A percentile compares a stretch with the other conserved stretches of the same genome.
These are phyloP conservation scores for Citrus australasica DNA, from an alignment of 345 rosid genomes.

Conservation along the genomic window DNA sequence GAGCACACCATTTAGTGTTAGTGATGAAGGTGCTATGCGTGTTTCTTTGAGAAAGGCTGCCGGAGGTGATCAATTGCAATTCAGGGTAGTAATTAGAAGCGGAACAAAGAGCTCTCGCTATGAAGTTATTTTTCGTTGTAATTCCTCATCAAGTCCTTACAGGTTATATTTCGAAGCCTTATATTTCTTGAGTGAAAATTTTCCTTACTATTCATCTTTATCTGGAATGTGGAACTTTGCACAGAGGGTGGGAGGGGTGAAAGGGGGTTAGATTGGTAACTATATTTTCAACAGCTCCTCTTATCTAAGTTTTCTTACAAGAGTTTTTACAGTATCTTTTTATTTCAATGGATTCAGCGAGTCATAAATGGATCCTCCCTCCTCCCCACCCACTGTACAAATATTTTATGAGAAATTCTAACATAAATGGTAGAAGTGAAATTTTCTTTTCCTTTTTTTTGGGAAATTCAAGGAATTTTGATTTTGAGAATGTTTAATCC, in stretches of 20 bases:
- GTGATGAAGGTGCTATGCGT: constrained; percentile 76
- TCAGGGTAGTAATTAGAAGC: constrained; percentile 82
- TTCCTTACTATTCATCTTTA: not conserved
- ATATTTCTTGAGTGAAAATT: constrained; percentile 6
- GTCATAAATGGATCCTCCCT: not conserved
- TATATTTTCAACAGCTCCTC: not conserved
- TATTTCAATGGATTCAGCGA: not conserved
- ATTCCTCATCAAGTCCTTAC: constrained; percentile 83
- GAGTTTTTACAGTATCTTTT: not conserved
- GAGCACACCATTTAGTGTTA: constrained; percentile 85
- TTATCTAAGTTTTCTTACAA: not conserved
- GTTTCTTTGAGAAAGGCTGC: constrained; percentile 51
- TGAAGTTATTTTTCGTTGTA: constrained; percentile 88
- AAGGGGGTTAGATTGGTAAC: not conserved
- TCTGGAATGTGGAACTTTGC: not conserved
- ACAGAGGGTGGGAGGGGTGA: not conserved
- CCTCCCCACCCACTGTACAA: not conserved
- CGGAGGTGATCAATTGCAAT: constrained; percentile 50
- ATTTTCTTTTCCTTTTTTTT: not conserved
- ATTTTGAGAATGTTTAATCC: not conserved
- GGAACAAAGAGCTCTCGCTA: constrained; percentile 85
- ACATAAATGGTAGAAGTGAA: not conserved
- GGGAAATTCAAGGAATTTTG: not conserved
- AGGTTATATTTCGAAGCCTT: constrained; percentile 42
- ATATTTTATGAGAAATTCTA: not conserved